Base-by-base conservation (phyloP, 129 eudicot genomes). In the Artemisia annua region DNA sequence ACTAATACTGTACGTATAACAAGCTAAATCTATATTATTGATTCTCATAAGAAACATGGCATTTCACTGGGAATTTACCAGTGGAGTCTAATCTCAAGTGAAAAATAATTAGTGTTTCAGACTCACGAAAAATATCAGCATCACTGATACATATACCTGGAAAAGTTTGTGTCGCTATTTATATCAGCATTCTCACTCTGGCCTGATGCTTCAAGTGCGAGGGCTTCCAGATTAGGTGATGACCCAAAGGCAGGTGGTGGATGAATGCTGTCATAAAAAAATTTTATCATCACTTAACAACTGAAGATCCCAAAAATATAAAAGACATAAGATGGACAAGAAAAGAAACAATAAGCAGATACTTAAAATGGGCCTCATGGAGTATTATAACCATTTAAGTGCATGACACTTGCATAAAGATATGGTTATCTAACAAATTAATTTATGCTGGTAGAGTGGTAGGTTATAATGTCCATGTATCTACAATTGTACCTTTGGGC, bases 231-330 rank as follows among this genome's bases (percentile, higher is more conserved):
- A 82, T 95, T 91, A 76, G 99, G 87, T 66, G 99, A 90, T 64
- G 99, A 90, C 75, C 99, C 97, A 75, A 95, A 95, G 56, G 99
- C 88, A 77, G 99, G 99, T 65, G 99, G 99, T 53, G 99, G 99
- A 77, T 90, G 96, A 77, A 63, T 88, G 81, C 96, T 90, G 79
- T 48, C 74, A 70, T 46, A 82, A 63, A 43, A 55, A n/a, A n/a
- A n/a, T n/a, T 77, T 49, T 11, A 39, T 28, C 67, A 60, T 55
- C 62, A 72, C 62, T 63, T 58, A 43, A 28, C 11, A 67, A 48
- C 6, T 57, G 26, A 48, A 71, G 70, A 53, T 35, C 73, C 50
- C 61, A 69, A 20, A 66, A 2, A 46, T 61, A 62, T 62, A 65
- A 19, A 54, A 52, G 68, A 57, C 68, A 10, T 24, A 61, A 35